A percentile compares a stretch with the other conserved stretches of the same genome.
Conservation (phyloP, 495 filamentous ascomycete species). For the Penicillium samsonianum region DNA sequence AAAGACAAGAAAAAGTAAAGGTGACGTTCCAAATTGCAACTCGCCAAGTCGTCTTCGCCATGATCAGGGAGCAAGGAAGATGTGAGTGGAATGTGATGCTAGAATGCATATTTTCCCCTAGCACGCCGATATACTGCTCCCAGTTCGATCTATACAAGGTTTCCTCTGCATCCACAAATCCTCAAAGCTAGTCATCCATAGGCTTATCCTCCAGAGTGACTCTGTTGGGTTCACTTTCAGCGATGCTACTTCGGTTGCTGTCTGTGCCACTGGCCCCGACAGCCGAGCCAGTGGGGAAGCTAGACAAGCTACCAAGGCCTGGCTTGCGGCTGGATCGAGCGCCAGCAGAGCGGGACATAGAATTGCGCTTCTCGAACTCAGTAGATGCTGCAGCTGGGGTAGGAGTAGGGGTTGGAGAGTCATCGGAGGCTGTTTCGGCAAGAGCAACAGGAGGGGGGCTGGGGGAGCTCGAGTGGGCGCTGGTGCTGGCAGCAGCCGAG, state of each 20-base stretch:
- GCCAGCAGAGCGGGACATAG: slow-evolving; percentile 37
- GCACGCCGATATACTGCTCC: neutral
- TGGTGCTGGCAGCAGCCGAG: slow-evolving; percentile 34
- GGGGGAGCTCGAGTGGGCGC: slow-evolving; percentile 35
- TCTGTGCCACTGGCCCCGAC: slow-evolving; percentile 36
- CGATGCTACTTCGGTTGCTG: slow-evolving; percentile 50
- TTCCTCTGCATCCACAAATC: neutral
- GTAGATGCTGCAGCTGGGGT: slow-evolving; percentile 33
- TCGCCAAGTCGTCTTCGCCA: slow-evolving; percentile 8
- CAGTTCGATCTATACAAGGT: slow-evolving; percentile 18
- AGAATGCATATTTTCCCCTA: neutral
- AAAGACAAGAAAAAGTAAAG: neutral
- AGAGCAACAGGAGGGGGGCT: slow-evolving; percentile 37
- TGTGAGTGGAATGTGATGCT: neutral
- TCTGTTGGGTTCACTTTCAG: slow-evolving; percentile 55
- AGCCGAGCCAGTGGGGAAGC: slow-evolving; percentile 35
- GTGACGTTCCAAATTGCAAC: slow-evolving; percentile 4
- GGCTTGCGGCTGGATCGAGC: slow-evolving; percentile 40
- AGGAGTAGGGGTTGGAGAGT: slow-evolving; percentile 43
- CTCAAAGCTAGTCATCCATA: slow-evolving; percentile 67
- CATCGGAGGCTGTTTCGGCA: slow-evolving; percentile 37
- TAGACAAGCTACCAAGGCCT: slow-evolving; percentile 46
- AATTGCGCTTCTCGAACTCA: slow-evolving; percentile 51
- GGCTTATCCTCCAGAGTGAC: slow-evolving; percentile 81
- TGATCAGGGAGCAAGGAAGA: neutral